Evolutionary conservation across 2,329 filamentous ascomycete species (phyloP), one percentile per base, ranked within the genome.

Genomic region (Diaporthe vaccinii): DNA sequence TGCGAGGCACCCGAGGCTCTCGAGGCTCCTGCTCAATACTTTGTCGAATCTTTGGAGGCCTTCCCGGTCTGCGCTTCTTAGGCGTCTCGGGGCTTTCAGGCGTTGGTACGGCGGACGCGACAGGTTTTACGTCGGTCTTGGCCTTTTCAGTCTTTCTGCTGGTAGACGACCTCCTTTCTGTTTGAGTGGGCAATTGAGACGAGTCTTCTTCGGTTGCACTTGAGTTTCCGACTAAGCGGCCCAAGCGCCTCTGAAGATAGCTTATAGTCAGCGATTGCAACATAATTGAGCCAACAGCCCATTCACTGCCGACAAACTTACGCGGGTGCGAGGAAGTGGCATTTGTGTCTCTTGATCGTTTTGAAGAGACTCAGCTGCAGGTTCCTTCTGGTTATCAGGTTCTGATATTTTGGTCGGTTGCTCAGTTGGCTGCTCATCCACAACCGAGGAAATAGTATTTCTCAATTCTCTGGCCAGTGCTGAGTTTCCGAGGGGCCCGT

Each of bases 11-110:
- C 34, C 59, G 57, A 22, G 75, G 75, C 69, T 75, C 68, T 65
- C 61, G 71, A 15, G 75, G 75, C 69, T 75, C 69, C n/a, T 75
- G 68, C 31, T 76, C 75, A 49, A 76, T 73, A 31, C 68, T 70
- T 34, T 75, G 73, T 44, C 68, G 69, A 28, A 70, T 75, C 46
- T 75, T 75, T 41, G 75, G 75, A 15, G 73, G 73, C 36, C 73
- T 71, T 41, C 75, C 73, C 14, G 75, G 75, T 15, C 69, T 74
- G 57, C 75, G 39, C 73, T 73, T 76, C 69, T 70, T 75, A 20
- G 75, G 73, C 28, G 61, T 58, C 14, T 76, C 73, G 22, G 62
- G 68, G 14, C 39, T 76, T 31, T 44, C 44, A 28, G 69, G 69
- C 12, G 67, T 31, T 31, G 51, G 39, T 6, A 65, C 57, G 1